Percentiles rank a stretch among this genome's conserved stretches.
Conservation (phyloP, 2,329 filamentous ascomycete genomes). For the Chaetomiaceae sp. region DNA sequence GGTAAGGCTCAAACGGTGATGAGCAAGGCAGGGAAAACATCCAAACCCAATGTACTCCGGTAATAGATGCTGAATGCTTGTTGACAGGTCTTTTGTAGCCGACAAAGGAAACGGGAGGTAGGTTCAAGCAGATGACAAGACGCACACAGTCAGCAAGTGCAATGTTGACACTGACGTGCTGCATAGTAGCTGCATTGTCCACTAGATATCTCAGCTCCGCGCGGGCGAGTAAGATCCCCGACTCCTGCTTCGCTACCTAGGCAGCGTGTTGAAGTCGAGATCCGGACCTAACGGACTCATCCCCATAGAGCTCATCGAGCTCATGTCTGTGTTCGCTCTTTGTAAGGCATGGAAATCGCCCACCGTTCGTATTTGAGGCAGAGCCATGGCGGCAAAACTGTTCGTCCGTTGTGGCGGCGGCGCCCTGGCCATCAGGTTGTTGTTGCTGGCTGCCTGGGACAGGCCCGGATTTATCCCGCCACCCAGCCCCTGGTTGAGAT, state of each 20-base stretch:
- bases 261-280: constrained; percentile 38
- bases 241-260: constrained; percentile 28
- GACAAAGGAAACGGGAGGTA: constrained; percentile 16
- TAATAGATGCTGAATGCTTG: constrained; percentile 12
- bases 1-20: background rate
- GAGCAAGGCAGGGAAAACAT: background rate
- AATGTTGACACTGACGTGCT: too few relatives aligned
- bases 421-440: constrained; percentile 33
- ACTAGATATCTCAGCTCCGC: too few relatives aligned
- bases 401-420: constrained; percentile 35
- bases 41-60: constrained; percentile 4
- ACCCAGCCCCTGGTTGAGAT: constrained; percentile 29
- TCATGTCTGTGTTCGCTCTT: constrained; percentile 41
- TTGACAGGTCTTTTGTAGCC: constrained; percentile 8
- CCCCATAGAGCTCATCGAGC: constrained; percentile 12
- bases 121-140: too few relatives aligned
- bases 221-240: constrained; percentile 1
- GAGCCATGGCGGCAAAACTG: constrained; percentile 38
- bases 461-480: constrained; percentile 21
- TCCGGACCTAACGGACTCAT: constrained; percentile 33
- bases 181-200: too few relatives aligned
- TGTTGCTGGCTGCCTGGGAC: constrained; percentile 17
- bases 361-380: constrained; percentile 41
- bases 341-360: constrained; percentile 50
- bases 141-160: too few relatives aligned